These are phyloP conservation scores for Solanum clarkiae DNA, from an alignment of 257 asterid species.

Conservation along the genomic window DNA sequence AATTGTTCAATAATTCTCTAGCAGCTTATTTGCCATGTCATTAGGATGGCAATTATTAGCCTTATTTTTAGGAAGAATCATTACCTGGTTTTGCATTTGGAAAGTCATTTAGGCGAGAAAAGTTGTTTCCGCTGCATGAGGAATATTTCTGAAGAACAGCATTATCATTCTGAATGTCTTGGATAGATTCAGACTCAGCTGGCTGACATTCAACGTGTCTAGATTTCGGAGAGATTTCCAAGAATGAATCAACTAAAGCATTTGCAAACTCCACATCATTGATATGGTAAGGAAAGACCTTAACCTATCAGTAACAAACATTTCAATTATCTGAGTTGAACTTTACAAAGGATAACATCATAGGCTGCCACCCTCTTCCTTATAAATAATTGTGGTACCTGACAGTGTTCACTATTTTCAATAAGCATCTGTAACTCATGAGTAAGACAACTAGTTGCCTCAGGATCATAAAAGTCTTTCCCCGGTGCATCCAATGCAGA, in stretches of 20 bases:
- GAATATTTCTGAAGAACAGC: constrained; percentile 13
- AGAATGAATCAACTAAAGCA: constrained; percentile 69
- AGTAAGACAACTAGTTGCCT: constrained; percentile 62
- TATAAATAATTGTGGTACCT: constrained; percentile 40
- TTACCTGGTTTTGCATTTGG: constrained; percentile 88
- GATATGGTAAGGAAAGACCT: constrained; percentile 67
- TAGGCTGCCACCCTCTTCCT: background rate
- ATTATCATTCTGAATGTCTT: constrained; percentile 24
- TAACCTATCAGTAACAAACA: constrained; percentile 38
- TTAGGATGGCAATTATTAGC: background rate
- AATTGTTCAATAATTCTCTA: background rate
- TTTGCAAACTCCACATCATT: constrained; percentile 78
- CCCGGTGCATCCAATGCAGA: constrained; percentile 90
- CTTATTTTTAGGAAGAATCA: background rate
- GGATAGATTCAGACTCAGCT: constrained; percentile 18
- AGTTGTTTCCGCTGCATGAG: constrained; percentile 6
- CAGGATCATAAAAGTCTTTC: constrained; percentile 70
- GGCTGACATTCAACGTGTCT: constrained; percentile 12
- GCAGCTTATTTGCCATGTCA: background rate
- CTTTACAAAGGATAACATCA: constrained; percentile 1
- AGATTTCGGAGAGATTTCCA: constrained; percentile 32
- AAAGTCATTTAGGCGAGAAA: constrained; percentile 52
- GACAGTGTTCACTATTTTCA: constrained; percentile 43
- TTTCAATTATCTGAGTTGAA: background rate
- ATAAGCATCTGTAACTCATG: constrained; percentile 52